Base-by-base conservation (phyloP, 2,329 filamentous ascomycete species). In the Penicillium brasilianum region DNA sequence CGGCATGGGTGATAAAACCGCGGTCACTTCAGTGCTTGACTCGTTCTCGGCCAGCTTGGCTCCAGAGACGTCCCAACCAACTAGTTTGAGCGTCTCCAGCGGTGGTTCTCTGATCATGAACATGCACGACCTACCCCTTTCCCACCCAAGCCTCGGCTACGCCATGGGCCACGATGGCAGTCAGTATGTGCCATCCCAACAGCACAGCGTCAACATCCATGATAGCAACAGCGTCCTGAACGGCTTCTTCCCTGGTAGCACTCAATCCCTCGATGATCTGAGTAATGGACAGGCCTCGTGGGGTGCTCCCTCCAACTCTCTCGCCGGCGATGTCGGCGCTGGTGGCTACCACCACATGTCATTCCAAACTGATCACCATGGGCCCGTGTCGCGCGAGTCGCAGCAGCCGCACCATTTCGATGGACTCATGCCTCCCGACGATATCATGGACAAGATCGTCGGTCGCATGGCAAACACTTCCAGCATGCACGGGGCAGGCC, bases 401-500 rank as follows among this genome's bases (percentile, higher is more conserved):
- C 72, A 76, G 41, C 74, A 72, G 50, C 54, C 61, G 36, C 74
- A 69, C 56, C 66, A 72, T 11, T 72, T 77, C 13, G 76, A 77
- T 51, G 71, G 69, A 2, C 62, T 77, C 22, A 59, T 76, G 57
- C 67, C 73, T 10, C 67, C 74, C 0, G 76, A 77, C 43, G 74
- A 77, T 55, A 63, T 77, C 61, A 75, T 77, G 62, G 74, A 76
- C 51, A 77, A 76, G 63, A 59, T 77, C 32, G 75, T 77, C 36
- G 72, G 75, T 28, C 70, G 72, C 18, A 72, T 77, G 57, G 65
- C 75, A 37, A 68, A 67, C 32, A 74, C 72, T 58, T 66, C 70
- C 37, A 66, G 69, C 54, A 71, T 78, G 67, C 72, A 77, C 60
- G 74, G 72, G 66, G 66, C 72, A 18, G 72, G 72, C 58, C 70